Evolutionary conservation across 495 filamentous ascomycete species (phyloP), one percentile per base, ranked within the genome.

Genomic region (Penicillium lividum): DNA sequence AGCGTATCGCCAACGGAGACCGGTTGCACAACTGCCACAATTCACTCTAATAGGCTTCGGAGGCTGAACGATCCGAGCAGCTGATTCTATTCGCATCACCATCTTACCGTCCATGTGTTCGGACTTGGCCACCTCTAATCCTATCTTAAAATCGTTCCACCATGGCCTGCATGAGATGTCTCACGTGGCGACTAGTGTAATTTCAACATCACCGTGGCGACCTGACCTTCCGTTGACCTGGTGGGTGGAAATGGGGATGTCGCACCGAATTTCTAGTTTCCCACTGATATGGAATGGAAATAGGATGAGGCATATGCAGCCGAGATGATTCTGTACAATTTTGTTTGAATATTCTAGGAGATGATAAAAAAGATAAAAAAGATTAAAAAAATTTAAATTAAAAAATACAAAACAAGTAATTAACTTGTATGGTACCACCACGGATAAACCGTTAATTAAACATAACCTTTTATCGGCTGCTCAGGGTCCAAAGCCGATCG

Each of bases 1-100:
- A 73, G 71, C 72, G 69, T 72, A 75, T 77, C 74, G 71, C 72
- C 71, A 75, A 69, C 67, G 71, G 70, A 69, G 61, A 63, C 56
- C 45, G 33, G 57, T 67, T 53, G 60, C 54, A 64, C 57, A 61
- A 45, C 46, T 30, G 13, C 13, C 11, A 25, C 50, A 51, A 11
- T 31, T 36, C 36, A 58, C 51, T 66, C 25, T 54, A 66, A 55
- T 66, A 66, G 58, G 66, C 56, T 69, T 67, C 54, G 38, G 51
- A 55, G 55, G 59, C 60, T 63, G 67, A 54, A 59, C 30, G 51
- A 58, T 64, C 64, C 60, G 65, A 64, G 67, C 57, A 56, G 54
- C 58, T 65, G 60, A 59, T 58, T 60, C 62, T 60, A 48, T 58
- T 54, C 61, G 63, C 22, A 47, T 28, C 25, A 27, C 27, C 4